A percentile compares a stretch with the other conserved stretches of the same genome.
phyloP scores from a whole-genome alignment of 176 grass and related monocot genomes.

The Pontederia paniculata region DNA sequence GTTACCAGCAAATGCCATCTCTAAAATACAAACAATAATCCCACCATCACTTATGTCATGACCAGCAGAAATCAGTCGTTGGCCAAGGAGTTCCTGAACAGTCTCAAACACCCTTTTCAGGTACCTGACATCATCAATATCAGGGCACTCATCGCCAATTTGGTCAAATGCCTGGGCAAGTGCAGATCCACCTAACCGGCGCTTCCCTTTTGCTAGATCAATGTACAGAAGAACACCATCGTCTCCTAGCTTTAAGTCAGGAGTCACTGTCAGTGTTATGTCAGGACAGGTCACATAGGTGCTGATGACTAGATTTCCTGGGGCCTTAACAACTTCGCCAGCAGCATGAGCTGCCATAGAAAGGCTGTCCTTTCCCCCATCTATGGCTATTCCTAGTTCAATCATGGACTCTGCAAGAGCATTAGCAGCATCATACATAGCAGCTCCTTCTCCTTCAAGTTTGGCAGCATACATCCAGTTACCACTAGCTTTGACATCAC shows the following conservation, averaged over 20 bases:
- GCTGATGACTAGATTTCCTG: constrained; percentile 85
- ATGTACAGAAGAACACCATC: constrained; percentile 67
- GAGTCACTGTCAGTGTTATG: constrained; percentile 83
- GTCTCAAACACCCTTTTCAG: constrained; percentile 54
- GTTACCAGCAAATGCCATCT: constrained; percentile 95
- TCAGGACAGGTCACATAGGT: constrained; percentile 85
- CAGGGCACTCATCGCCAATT: constrained; percentile 75
- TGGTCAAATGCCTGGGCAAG: constrained; percentile 82
- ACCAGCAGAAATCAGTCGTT: constrained; percentile 57
- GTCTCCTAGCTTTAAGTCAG: constrained; percentile 68
- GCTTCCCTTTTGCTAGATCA: constrained; percentile 69
- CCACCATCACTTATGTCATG: constrained; percentile 93
- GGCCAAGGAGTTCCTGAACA: constrained; percentile 57
- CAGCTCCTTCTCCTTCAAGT: constrained; percentile 76
- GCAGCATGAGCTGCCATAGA: constrained; percentile 80
- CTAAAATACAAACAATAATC: constrained; percentile 60
- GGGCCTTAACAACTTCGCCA: constrained; percentile 76
- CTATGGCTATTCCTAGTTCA: constrained; percentile 77
- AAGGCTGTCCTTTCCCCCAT: constrained; percentile 91
- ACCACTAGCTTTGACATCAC: constrained; percentile 82
- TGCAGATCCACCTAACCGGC: constrained; percentile 62
- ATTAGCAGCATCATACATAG: constrained; percentile 79
- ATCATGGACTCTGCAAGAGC: constrained; percentile 79
- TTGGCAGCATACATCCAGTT: constrained; percentile 99
- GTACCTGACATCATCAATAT: constrained; percentile 68